Base-by-base conservation (phyloP, 176 grass and related monocot species). In the Avena eriantha region DNA sequence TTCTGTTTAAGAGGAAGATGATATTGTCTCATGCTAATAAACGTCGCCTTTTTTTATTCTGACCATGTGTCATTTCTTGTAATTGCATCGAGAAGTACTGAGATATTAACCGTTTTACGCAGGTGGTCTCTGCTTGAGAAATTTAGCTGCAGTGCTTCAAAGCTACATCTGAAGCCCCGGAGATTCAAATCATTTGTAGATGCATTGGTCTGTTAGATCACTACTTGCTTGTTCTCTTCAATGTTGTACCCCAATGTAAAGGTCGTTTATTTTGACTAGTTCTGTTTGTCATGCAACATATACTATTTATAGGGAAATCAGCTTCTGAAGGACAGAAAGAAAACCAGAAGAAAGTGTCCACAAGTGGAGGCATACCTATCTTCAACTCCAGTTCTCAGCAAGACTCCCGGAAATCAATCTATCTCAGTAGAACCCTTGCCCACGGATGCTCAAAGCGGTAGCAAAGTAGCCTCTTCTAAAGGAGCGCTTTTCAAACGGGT, bases 51-150 rank as follows among this genome's bases (percentile, higher is more conserved):
- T 53, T 54, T n/a, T 72, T 41, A 41, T 41, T 78, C 43, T 86
- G 64, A 31, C n/a, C 22, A 1, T 35, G 55, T 26, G 23, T 48
- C 55, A 9, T 34, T 79, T 86, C 41, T 53, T 78, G 72, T 73
- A 24, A 65, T 69, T 53, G 29, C 6, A 13, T 75, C 22, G 2
- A 17, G 17, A 85, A 78, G 73, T 69, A 43, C 54, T 78, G 54
- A 92, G 18, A 60, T 90, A 26, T 68, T 79, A 86, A 60, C 77
- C 63, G 60, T 85, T 87, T 84, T 71, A 78, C 88, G 81, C 80
- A 99, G 97, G 97, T 99, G 97, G 97, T 93, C 97, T 81, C 85
- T 98, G 82, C 97, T 98, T 19, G 97, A 98, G 77, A 98, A 99
- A 77, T 96, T 91, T 84, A 99, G 94, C 70, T 99, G 97, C 82